Base-by-base conservation (phyloP, 2,329 filamentous ascomycete species). In the Xylaria sp. region DNA sequence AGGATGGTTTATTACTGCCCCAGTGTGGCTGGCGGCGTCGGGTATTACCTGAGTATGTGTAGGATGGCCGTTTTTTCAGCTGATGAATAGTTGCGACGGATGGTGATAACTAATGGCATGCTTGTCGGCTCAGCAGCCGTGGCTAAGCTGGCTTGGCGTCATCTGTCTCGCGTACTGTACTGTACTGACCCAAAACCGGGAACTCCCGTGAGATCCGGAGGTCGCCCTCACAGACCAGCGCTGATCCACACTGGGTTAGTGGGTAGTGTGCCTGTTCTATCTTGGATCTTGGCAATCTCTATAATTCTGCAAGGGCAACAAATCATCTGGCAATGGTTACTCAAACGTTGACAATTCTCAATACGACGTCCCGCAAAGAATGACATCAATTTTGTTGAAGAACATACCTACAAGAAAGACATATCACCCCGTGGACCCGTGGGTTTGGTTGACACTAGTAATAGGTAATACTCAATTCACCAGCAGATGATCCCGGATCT, bases 201-300 rank as follows among this genome's bases (percentile, higher is more conserved):
- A 62, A 59, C 63, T 69, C 67, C 67, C 63, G 63, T 54, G 24
- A 63, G 47, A 69, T 66, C 54, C 58, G 54, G 42, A 34, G 55
- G 48, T 12, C 60, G 5, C 17, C 42, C 45, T 51, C 50, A 60
- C 17, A 50, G 30, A 50, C 48, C 54, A 66, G 36, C 53, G 60
- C 48, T 48, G 59, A 53, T 58, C 36, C 60, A 24, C 54, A 27
- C 47, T 54, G 30, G 48, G 50, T 32, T 53, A 32, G 50, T 32
- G 21, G 14, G 27, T 32, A 24, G 11, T 17, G 2, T 42, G 34
- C 39, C 2, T 42, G 39, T 42, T 42, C 39, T 42, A 42, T 11
- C 9, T 36, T 27, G 24, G 24, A 36, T 11, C 34, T 11, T 8
- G 34, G 11, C 34, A 36, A 36, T 36, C 7, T 36, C 7, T 36